phyloP scores from a whole-genome alignment of 1,284 basidiomycete species.

The Cutaneotrichosporon dermatis region DNA sequence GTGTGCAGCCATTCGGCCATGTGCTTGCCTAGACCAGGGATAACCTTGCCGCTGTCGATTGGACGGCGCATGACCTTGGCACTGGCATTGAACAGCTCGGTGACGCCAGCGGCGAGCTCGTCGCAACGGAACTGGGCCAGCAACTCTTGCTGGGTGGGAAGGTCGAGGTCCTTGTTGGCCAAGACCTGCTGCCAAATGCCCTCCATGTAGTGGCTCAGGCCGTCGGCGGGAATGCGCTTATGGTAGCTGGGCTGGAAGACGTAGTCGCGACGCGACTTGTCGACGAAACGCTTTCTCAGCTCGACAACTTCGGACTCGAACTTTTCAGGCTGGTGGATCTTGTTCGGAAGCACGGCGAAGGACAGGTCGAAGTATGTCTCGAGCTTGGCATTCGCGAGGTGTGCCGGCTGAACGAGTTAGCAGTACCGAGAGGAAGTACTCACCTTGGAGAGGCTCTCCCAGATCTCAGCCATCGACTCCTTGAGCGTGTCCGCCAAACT shows the following conservation, averaged over 20 bases:
- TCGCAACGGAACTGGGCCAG: slow-evolving; percentile 98
- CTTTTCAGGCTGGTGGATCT: slow-evolving; percentile 75
- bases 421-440: slow-evolving; percentile 3
- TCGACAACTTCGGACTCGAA: slow-evolving; percentile 76
- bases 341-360: slow-evolving; percentile 93
- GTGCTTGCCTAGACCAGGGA: slow-evolving; percentile 76
- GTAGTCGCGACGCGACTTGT: slow-evolving; percentile 65
- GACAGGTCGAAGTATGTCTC: slow-evolving; percentile 92
- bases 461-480: slow-evolving; percentile 83
- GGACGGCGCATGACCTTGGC: slow-evolving; percentile 76
- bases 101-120: slow-evolving; percentile 81
- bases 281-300: slow-evolving; percentile 72
- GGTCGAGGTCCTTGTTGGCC: slow-evolving; percentile 94
- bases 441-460: slow-evolving; percentile 80
- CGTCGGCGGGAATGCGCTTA: slow-evolving; percentile 97
- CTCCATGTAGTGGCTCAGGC: slow-evolving; percentile 94
- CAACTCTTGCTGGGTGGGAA: slow-evolving; percentile 97
- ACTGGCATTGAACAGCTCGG: slow-evolving; percentile 73
- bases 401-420: slow-evolving; percentile 58
- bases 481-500: slow-evolving; percentile 85
- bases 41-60: slow-evolving; percentile 77
- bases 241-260: slow-evolving; percentile 93
- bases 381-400: slow-evolving; percentile 71
- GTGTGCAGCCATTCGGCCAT: slow-evolving; percentile 75
- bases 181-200: slow-evolving; percentile 99